phyloP scores from a whole-genome alignment of 768 basidiomycete genomes.

The Collybia mongolica region DNA sequence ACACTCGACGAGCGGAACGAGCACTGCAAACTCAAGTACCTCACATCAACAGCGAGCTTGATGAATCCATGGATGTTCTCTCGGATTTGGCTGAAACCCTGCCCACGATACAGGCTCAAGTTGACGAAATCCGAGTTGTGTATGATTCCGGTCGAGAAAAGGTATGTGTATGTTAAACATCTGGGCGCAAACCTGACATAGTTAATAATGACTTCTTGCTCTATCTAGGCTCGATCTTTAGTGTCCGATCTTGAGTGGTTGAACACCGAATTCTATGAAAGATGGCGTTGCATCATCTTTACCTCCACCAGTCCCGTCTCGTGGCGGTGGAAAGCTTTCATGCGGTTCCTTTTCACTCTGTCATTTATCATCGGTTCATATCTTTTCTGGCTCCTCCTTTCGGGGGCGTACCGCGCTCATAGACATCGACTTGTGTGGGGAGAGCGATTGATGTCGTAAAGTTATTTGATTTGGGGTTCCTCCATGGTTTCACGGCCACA shows the following conservation, averaged over 20 bases:
- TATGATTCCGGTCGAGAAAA: slow-evolving; percentile 74
- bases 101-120: slow-evolving; percentile 60
- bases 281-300: slow-evolving; percentile 74
- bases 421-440: slow-evolving; percentile 78
- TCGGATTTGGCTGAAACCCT: slow-evolving; percentile 55
- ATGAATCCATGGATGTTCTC: slow-evolving; percentile 58
- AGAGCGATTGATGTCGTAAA: slow-evolving; percentile 69
- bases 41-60: slow-evolving; percentile 57
- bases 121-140: slow-evolving; percentile 58
- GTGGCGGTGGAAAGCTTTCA: slow-evolving; percentile 62
- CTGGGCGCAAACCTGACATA: not conserved
- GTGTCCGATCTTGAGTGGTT: slow-evolving; percentile 70
- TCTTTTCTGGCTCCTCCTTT: slow-evolving; percentile 58
- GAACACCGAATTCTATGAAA: slow-evolving; percentile 76
- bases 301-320: slow-evolving; percentile 72
- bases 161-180: slow-evolving; percentile 33
- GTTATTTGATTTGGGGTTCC: too few relatives aligned
- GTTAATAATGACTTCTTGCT: slow-evolving; percentile 1
- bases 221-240: slow-evolving; percentile 57
- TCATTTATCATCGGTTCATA: slow-evolving; percentile 58
- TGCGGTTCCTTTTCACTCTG: slow-evolving; percentile 59
- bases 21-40: slow-evolving; percentile 61
- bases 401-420: slow-evolving; percentile 72
- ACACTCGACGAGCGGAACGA: slow-evolving; percentile 56
- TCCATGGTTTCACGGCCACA: too few relatives aligned